These are phyloP conservation scores for Lineolata rhizophorae DNA, from an alignment of 495 filamentous ascomycete species.

Conservation along the genomic window DNA sequence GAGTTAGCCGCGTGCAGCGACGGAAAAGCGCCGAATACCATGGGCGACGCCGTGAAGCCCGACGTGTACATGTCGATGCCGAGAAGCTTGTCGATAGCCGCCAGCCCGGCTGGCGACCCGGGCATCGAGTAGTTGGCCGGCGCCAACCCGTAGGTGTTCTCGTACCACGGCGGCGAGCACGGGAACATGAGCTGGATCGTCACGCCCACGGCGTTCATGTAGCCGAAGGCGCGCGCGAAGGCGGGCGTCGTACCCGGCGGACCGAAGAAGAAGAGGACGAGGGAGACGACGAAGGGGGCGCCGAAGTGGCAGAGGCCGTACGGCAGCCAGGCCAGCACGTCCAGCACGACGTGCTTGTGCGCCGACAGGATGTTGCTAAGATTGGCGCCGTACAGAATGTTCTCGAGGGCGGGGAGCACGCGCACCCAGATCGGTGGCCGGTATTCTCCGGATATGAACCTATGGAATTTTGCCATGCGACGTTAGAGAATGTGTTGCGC, in stretches of 20 bases:
- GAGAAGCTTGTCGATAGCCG: constrained; percentile 69
- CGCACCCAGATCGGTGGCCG: constrained; percentile 85
- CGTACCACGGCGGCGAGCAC: constrained; percentile 87
- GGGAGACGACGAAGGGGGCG: constrained; percentile 52
- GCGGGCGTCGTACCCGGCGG: constrained; percentile 68
- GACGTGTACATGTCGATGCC: constrained; percentile 85
- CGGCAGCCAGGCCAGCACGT: constrained; percentile 79
- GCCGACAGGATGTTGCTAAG: constrained; percentile 86
- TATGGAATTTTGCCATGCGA: no score
- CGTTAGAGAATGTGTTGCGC: background rate
- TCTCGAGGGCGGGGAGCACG: constrained; percentile 84
- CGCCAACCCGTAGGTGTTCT: constrained; percentile 67
- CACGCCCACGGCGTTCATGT: constrained; percentile 75
- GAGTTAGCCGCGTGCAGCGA: constrained; percentile 73
- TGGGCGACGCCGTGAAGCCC: constrained; percentile 62
- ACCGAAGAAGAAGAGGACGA: constrained; percentile 64
- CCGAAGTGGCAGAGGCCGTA: constrained; percentile 82
- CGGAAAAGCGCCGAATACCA: constrained; percentile 90
- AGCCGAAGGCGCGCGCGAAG: constrained; percentile 71
- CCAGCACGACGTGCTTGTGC: constrained; percentile 58
- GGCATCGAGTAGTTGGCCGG: constrained; percentile 81
- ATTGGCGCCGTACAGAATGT: constrained; percentile 90
- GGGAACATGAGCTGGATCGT: constrained; percentile 72
- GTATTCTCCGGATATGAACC: constrained; percentile 68
- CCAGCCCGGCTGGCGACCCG: constrained; percentile 71